These are phyloP conservation scores for Gilbertella persicaria DNA, from an alignment of 371 early-diverging fungal genomes.

Conservation along the genomic window DNA sequence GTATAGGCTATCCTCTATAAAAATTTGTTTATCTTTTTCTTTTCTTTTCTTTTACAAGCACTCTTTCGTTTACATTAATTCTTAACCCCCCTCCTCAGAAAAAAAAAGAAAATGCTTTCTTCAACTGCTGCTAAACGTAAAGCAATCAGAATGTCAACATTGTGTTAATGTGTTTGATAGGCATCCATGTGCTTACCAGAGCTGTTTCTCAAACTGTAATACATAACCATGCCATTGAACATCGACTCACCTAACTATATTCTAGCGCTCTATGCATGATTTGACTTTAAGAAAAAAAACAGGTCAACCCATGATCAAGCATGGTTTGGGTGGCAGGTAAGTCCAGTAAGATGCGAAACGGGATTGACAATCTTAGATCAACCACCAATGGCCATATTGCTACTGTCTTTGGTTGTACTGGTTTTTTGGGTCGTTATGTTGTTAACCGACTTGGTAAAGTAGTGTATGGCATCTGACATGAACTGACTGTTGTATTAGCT, in stretches of 20 bases:
- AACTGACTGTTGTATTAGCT: slow-evolving; percentile 22
- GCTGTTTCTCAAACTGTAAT: neutral
- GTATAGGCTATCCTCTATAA: too few relatives aligned
- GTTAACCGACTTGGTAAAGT: slow-evolving; percentile 83
- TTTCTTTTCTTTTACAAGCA: neutral
- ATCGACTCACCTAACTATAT: neutral
- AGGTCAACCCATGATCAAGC: slow-evolving; percentile 66
- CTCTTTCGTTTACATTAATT: neutral
- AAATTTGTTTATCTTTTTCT: neutral
- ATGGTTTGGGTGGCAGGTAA: slow-evolving; percentile 76
- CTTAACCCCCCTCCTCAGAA: slow-evolving; percentile 4
- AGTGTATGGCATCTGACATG: neutral
- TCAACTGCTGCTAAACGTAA: slow-evolving; percentile 33
- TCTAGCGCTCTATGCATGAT: slow-evolving; percentile 69
- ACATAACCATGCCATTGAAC: neutral
- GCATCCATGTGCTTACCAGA: neutral
- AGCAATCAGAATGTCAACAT: neutral
- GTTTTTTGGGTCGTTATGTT: slow-evolving; percentile 94
- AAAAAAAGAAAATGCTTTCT: slow-evolving; percentile 19
- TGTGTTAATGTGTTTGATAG: neutral
- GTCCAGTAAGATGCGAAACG: neutral
- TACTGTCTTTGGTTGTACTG: slow-evolving; percentile 96
- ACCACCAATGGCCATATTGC: slow-evolving; percentile 84
- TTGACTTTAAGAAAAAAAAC: slow-evolving; percentile 69
- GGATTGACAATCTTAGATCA: slow-evolving; percentile 39